Evolutionary conservation across 1,284 basidiomycete genomes (phyloP), one percentile per base, ranked within the genome.

Genomic region (Sanghuangporus baumii): DNA sequence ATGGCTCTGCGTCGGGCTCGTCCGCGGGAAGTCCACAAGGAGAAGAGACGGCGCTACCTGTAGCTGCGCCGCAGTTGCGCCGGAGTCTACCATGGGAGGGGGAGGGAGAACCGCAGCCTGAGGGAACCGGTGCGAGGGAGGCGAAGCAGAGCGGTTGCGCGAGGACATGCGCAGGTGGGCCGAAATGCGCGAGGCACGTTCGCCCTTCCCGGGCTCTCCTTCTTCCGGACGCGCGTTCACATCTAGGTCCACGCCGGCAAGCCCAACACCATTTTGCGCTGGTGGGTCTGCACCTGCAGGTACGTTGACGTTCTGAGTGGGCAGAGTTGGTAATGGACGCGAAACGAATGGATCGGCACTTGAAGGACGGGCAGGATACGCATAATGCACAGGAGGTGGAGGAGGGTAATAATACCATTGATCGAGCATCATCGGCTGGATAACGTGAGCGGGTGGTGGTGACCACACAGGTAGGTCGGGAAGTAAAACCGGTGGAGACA

Each of bases 81-180:
- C 40, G 34, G 65, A 48, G 43, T 18, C 46, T 37, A 31, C 57
- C 59, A 26, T 60, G 57, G 55, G 18, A 55, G 54, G 55, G 16
- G 43, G 43, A 7, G 26, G 26, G 26, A 31, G 26, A 31, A 5
- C 26, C 59, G 3, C 48, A 31, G 50, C 37, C 37, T 41, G 60
- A 55, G 73, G 67, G 65, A 75, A 74, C 41, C 74, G 73, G 61
- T 76, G 76, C 7, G 78, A 72, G 40, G 71, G 74, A 26, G 88
- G 88, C 34, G 87, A 89, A 26, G 82, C 81, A 0, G 84, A 84
- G 41, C 82, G 80, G 64, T 82, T 75, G 16, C 87, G 76, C 36
- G 83, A 83, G 8, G 81, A 79, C 57, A 80, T 72, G 57, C 81
- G 80, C 11, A 89, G 73, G 66, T 87, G 86, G 55, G 80, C 79